A percentile compares a stretch with the other conserved stretches of the same genome.
phyloP scores from a whole-genome alignment of 495 filamentous ascomycete species.

The Penicillium canescens region DNA sequence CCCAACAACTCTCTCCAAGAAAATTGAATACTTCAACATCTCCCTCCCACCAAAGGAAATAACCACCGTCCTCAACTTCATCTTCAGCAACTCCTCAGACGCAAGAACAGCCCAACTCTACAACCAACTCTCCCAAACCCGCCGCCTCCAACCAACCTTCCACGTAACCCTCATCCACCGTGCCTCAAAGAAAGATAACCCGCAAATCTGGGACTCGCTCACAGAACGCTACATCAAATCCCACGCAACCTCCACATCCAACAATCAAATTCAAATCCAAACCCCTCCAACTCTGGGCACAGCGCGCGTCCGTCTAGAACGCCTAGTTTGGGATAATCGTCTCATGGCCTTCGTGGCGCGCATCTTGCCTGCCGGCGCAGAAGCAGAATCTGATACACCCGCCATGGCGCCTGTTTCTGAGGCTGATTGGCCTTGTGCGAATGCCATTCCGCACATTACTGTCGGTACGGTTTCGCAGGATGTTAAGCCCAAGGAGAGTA shows the following conservation, averaged over 20 bases:
- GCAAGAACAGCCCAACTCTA: slow-evolving; percentile 63
- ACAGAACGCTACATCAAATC: slow-evolving; percentile 43
- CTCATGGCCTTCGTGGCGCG: slow-evolving; percentile 88
- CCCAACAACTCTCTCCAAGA: slow-evolving; percentile 36
- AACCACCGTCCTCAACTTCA: slow-evolving; percentile 59
- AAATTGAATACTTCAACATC: slow-evolving; percentile 85
- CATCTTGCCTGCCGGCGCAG: slow-evolving; percentile 44
- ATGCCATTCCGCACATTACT: slow-evolving; percentile 83
- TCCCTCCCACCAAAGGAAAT: slow-evolving; percentile 60
- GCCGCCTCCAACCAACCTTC: slow-evolving; percentile 80
- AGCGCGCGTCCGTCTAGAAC: slow-evolving; percentile 60
- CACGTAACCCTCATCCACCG: slow-evolving; percentile 94
- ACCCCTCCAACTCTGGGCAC: slow-evolving; percentile 45
- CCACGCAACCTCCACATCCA: slow-evolving; percentile 36
- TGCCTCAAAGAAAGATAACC: slow-evolving; percentile 53
- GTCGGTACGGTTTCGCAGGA: slow-evolving; percentile 70
- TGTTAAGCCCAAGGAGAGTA: slow-evolving; percentile 93
- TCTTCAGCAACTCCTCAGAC: slow-evolving; percentile 55
- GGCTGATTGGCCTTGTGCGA: slow-evolving; percentile 64
- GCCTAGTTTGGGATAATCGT: slow-evolving; percentile 75
- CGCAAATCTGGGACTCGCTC: slow-evolving; percentile 73
- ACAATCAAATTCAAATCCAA: slow-evolving; percentile 35
- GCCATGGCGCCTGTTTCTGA: slow-evolving; percentile 13
- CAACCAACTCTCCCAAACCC: slow-evolving; percentile 66
- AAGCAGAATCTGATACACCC: slow-evolving; percentile 21